phyloP scores from a whole-genome alignment of 2,329 filamentous ascomycete species.

The Hymenoscyphus infarciens region DNA sequence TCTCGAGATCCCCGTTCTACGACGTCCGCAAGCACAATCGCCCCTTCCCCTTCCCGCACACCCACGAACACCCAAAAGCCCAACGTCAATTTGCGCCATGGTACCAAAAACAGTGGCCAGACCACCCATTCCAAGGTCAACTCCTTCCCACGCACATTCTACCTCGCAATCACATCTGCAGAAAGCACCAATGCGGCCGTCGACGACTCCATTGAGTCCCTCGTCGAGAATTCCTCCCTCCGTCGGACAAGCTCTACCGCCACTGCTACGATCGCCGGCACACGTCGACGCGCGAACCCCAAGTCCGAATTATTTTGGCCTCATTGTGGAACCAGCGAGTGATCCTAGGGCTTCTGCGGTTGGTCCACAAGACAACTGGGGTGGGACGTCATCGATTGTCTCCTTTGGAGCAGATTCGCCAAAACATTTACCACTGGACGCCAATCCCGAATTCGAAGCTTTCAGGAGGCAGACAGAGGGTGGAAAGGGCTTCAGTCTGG shows the following conservation, averaged over 20 bases:
- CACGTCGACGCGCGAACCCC: slow-evolving; percentile 42
- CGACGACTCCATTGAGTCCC: slow-evolving; percentile 25
- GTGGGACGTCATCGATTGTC: slow-evolving; percentile 66
- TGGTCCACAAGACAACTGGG: slow-evolving; percentile 70
- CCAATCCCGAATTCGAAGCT: slow-evolving; percentile 78
- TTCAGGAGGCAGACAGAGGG: slow-evolving; percentile 71
- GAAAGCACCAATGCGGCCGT: slow-evolving; percentile 21
- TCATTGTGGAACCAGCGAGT: slow-evolving; percentile 59
- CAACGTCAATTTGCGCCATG: slow-evolving; percentile 38
- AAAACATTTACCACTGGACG: slow-evolving; percentile 66
- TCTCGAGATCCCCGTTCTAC: not conserved
- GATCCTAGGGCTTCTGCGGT: slow-evolving; percentile 62
- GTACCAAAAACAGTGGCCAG: slow-evolving; percentile 30
- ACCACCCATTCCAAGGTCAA: slow-evolving; percentile 28
- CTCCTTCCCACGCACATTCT: slow-evolving; percentile 26
- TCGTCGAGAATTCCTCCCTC: slow-evolving; percentile 26
- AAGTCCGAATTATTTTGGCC: slow-evolving; percentile 86
- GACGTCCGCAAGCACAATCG: not conserved
- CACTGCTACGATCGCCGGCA: slow-evolving; percentile 27
- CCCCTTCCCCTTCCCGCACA: not conserved
- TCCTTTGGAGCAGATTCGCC: slow-evolving; percentile 67
- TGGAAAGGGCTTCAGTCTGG: slow-evolving; percentile 51
- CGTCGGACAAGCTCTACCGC: slow-evolving; percentile 29
- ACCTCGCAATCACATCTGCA: slow-evolving; percentile 26
- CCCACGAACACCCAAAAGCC: not conserved